Evolutionary conservation across 225 moss, liverwort and hornwort species (phyloP), one percentile per base, ranked within the genome.

Genomic region (Polytrichum formosum): DNA sequence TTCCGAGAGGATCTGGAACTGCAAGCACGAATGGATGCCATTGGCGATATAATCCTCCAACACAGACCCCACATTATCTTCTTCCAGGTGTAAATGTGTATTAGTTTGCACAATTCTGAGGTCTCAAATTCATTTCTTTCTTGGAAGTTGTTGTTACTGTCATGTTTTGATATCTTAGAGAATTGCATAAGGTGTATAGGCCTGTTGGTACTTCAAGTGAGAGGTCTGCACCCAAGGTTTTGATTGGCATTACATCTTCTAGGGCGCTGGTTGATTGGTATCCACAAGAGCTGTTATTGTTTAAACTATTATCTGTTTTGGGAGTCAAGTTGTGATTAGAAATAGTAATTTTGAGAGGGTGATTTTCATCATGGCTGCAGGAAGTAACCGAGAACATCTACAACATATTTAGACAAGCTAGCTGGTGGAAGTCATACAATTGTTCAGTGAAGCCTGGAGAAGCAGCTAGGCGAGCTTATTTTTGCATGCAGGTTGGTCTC

Each of bases 1-100:
- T 98, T 98, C 77, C 89, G 91, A 53, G 94, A 98, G 79, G 97
- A 98, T 82, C 73, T 98, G 82, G 88, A 94, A 76, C 81, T 92
- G 58, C 78, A 88, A 68, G 75, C 84, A 55, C 91, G 97, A 70
- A 83, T 98, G 92, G 82, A 82, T 71, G 88, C 97, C 30, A 98
- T 98, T 74, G 97, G 97, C 71, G 87, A 83, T 25, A 75, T 91
- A 26, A 92, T 98, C 62, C 78, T 87, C 70, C 90, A 87, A 72
- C 92, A 79, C 77, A 88, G 91, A 67, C 97, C 97, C 75, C 90
- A 98, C 72, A 87, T 98, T 27, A 82, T 92, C 7, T 92, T 90
- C 69, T 85, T 92, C 37, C 90, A 92, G 80, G 80, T 79, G 28
- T 17, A 28, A 27, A 46, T 46, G 46, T 13, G 46, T 46, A 46